phyloP scores from a whole-genome alignment of 2,329 filamentous ascomycete genomes.

The Neurospora sp. region DNA sequence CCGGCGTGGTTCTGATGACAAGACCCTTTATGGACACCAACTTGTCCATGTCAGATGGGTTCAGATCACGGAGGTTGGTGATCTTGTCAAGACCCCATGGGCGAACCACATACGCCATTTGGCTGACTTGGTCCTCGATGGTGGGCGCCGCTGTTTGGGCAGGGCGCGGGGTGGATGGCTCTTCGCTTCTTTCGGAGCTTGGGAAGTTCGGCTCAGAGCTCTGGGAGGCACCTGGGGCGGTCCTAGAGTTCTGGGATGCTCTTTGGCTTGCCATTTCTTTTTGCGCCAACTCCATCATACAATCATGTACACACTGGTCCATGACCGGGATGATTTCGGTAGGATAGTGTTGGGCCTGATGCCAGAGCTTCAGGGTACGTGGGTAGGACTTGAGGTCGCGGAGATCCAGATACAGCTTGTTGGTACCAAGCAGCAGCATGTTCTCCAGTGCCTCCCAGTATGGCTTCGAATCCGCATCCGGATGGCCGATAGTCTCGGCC shows the following conservation, averaged over 20 bases:
- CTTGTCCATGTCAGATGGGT: constrained; percentile 91
- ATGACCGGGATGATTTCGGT: constrained; percentile 94
- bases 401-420: constrained; percentile 78
- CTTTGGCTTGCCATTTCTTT: constrained; percentile 65
- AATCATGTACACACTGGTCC: constrained; percentile 88
- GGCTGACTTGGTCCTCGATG: constrained; percentile 71
- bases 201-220: constrained; percentile 71
- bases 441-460: constrained; percentile 80
- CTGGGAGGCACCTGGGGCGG: constrained; percentile 35
- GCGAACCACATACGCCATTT: constrained; percentile 72
- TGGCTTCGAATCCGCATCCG: constrained; percentile 66
- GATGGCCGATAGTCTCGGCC: constrained; percentile 58
- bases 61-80: constrained; percentile 87
- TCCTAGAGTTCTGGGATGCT: constrained; percentile 45
- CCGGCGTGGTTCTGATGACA: constrained; percentile 88
- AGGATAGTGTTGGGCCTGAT: constrained; percentile 87
- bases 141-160: constrained; percentile 38
- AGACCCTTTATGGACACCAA: constrained; percentile 90
- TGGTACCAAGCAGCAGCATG: constrained; percentile 80
- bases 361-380: constrained; percentile 85
- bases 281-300: constrained; percentile 81
- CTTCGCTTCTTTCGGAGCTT: constrained; percentile 63
- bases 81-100: constrained; percentile 81
- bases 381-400: constrained; percentile 88
- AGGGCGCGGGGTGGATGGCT: constrained; percentile 33